Evolutionary conservation across 2,329 filamentous ascomycete genomes (phyloP).

Genomic region (Hymenoscyphus occultus): DNA sequence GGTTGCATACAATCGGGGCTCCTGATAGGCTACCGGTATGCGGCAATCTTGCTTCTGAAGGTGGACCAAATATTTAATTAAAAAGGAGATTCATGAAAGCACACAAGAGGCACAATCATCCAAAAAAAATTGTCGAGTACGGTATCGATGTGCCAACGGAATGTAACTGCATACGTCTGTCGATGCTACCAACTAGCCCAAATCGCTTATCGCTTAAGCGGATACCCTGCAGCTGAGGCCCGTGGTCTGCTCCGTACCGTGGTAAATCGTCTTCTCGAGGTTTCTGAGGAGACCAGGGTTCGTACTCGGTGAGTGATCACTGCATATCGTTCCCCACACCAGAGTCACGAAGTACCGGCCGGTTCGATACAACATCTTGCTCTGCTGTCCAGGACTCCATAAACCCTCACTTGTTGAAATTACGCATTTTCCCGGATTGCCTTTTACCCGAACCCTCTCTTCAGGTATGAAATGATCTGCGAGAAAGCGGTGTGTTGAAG

Average conservation of each 20-base stretch:
- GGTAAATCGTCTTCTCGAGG: too few species aligned
- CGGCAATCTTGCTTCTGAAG: background rate
- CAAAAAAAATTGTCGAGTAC: background rate
- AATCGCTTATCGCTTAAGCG: slow-evolving; percentile 5
- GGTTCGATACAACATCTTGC: background rate
- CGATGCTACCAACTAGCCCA: background rate
- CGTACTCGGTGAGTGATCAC: slow-evolving; percentile 1
- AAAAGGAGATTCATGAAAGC: background rate
- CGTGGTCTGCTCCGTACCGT: too few species aligned
- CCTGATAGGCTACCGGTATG: background rate
- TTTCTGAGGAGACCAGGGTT: too few species aligned
- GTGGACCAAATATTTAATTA: background rate
- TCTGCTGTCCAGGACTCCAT: background rate
- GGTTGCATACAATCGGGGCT: background rate
- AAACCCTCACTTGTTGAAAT: background rate
- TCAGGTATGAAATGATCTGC: background rate
- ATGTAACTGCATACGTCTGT: background rate
- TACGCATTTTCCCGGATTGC: background rate
- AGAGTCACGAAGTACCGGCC: background rate
- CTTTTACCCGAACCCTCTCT: background rate
- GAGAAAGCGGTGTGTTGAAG: background rate
- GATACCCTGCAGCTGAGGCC: background rate
- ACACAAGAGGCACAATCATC: slow-evolving; percentile 1
- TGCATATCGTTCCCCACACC: slow-evolving; percentile 3
- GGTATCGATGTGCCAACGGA: background rate